These are phyloP conservation scores for Candida andamanensis DNA, from an alignment of 805 yeast genomes.

Conservation along the genomic window DNA sequence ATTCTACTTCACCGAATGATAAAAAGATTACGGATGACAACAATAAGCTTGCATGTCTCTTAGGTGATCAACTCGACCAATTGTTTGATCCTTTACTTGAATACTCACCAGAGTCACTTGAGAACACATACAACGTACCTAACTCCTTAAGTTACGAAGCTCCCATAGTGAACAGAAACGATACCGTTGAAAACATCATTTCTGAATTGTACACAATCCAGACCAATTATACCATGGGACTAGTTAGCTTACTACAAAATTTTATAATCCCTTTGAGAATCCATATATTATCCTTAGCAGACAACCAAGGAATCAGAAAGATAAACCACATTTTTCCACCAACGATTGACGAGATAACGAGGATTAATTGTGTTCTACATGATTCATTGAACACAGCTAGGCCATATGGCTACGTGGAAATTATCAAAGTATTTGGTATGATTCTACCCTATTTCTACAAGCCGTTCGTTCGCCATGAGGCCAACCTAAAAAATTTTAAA, in stretches of 20 bases:
- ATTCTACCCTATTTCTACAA: conserved; percentile 88
- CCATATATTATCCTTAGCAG: conserved; percentile 52
- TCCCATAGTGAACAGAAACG: conserved; percentile 14
- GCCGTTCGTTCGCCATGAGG: conserved; percentile 91
- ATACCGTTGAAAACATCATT: conserved; percentile 48
- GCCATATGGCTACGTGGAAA: conserved; percentile 68
- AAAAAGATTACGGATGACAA: conserved; percentile 52
- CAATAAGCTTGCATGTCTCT: conserved; percentile 65
- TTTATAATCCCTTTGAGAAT: conserved; percentile 76
- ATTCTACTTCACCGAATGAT: conserved; percentile 27
- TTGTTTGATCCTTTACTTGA: conserved; percentile 86
- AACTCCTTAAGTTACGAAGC: conserved; percentile 12
- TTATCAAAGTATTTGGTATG: conserved; percentile 73
- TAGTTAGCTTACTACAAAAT: conserved; percentile 73
- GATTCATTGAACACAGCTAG: conserved; percentile 67
- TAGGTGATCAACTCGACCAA: conserved; percentile 85
- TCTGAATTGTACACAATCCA: conserved; percentile 68
- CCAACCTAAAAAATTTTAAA: conserved; percentile 70
- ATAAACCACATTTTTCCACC: conserved; percentile 86
- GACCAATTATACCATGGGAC: conserved; percentile 62
- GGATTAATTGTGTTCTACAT: conserved; percentile 80
- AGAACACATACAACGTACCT: conserved; percentile 64
- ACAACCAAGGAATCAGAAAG: conserved; percentile 53
- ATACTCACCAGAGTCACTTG: conserved; percentile 87
- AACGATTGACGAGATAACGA: conserved; percentile 87